Evolutionary conservation across 2,329 filamentous ascomycete genomes (phyloP), one percentile per base, ranked within the genome.

Genomic region (Ophiostoma australiae): DNA sequence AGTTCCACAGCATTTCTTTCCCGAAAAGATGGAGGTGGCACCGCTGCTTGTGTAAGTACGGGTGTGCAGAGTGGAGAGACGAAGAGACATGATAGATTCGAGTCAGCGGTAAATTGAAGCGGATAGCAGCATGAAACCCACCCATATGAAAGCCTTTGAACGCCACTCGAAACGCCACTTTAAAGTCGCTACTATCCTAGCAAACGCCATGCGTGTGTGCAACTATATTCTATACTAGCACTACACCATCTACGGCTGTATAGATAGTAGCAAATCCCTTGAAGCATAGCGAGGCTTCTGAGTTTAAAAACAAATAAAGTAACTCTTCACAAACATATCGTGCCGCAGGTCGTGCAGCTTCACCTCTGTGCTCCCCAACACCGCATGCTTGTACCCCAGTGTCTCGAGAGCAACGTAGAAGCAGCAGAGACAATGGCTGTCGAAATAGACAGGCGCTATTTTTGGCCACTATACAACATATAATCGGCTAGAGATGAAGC

Each of bases 21-120:
- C 39, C 67, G 39, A 68, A 35, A 68, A 68, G 35, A 67, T 67
- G 31, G 33, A 39, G 63, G 63, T 35, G 39, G 27, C 63, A 67
- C 35, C 20, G 13, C 35, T 35, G 63, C 27, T 37, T 67, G 63
- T 67, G 63, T 39, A 37, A 39, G 20, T 23, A 67, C 33, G 20
- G 35, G 4, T 15, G 11, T 67, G 37, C n/a, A 37, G 8, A 13
- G 37, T 48, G 52, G 13, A 63, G 58, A 33, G 15, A 63, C 58
- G 27, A 33, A 15, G 58, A 33, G 27, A 20, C 4, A 27, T 61
- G 4, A 1, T 33, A 13, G 27, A 5, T 11, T 63, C 23, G 58
- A 63, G 44, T 48, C 44, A 48, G 44, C 44, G 13, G 44, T 48
- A 8, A 2, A 41, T 41, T 41, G n/a, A n/a, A n/a, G 39, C 39